A percentile compares a stretch with the other conserved stretches of the same genome.
Evolutionary conservation across 2,329 filamentous ascomycete species (phyloP).

Genomic region (Lachnellula occidentalis): DNA sequence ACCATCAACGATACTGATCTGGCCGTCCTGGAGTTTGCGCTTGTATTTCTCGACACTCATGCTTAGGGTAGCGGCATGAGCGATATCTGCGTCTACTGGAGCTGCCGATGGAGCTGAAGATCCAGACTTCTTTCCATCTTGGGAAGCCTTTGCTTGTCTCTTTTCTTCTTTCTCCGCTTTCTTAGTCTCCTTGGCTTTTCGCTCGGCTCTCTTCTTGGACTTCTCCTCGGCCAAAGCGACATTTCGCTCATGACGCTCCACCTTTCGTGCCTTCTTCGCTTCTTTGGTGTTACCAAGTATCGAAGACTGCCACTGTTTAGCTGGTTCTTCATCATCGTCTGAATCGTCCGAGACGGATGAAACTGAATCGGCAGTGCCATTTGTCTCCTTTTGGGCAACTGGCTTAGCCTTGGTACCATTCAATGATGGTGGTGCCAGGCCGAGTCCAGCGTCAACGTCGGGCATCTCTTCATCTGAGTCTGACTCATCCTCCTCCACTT

Average conservation of each 20-base stretch:
- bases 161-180: constrained; percentile 34
- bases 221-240: constrained; percentile 30
- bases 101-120: constrained; percentile 36
- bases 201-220: constrained; percentile 38
- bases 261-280: constrained; percentile 25
- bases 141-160: constrained; percentile 28
- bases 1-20: constrained; percentile 64
- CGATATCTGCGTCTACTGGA: constrained; percentile 37
- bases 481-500: constrained; percentile 23
- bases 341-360: constrained; percentile 9
- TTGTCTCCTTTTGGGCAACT: constrained; percentile 8
- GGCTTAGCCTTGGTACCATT: constrained; percentile 23
- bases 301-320: constrained; percentile 15
- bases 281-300: constrained; percentile 25
- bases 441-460: constrained; percentile 21
- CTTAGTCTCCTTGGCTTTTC: constrained; percentile 17
- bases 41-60: constrained; percentile 72
- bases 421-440: constrained; percentile 11
- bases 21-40: constrained; percentile 70
- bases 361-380: constrained; percentile 7
- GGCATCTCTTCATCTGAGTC: constrained; percentile 25
- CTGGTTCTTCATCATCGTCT: constrained; percentile 11
- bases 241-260: constrained; percentile 27
- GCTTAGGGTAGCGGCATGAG: constrained; percentile 59
- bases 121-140: neutral